Evolutionary conservation across 306 rosid species (phyloP).

Genomic region (Inga leiocalycina): DNA sequence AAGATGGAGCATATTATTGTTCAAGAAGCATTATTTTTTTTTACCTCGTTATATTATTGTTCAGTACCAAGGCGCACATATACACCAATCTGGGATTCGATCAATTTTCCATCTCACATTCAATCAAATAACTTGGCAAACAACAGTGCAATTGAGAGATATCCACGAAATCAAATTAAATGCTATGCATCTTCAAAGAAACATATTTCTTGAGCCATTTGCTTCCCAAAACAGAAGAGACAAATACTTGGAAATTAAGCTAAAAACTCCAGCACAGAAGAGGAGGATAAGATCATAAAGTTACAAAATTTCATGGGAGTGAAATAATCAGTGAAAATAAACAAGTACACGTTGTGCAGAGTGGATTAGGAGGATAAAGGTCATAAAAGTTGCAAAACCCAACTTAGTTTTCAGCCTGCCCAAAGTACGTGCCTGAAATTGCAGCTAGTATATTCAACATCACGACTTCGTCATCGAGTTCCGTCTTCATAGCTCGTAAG

Average conservation of each 20-base stretch:
- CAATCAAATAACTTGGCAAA: too few relatives aligned
- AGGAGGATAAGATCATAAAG: too few relatives aligned
- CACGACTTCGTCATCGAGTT: slow-evolving; percentile 64
- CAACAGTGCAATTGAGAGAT: not conserved
- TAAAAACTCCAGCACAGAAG: not conserved
- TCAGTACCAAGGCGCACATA: not conserved
- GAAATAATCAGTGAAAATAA: not conserved
- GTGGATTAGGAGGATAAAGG: not conserved
- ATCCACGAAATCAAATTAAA: too few relatives aligned
- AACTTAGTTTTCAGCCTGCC: slow-evolving; percentile 58
- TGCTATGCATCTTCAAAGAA: not conserved
- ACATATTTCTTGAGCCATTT: not conserved
- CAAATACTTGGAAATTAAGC: not conserved
- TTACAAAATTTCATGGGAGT: not conserved
- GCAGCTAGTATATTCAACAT: slow-evolving; percentile 80
- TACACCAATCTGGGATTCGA: too few relatives aligned
- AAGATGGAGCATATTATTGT: not conserved
- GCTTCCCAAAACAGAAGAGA: not conserved
- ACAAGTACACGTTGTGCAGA: not conserved
- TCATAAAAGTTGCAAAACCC: not conserved
- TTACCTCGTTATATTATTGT: not conserved
- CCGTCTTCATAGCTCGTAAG: slow-evolving; percentile 65
- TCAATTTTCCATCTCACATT: not conserved
- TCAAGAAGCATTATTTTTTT: not conserved
- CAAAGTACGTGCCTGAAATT: slow-evolving; percentile 76